Conservation (phyloP, 106 monocot species). For the Allium cepa region DNA sequence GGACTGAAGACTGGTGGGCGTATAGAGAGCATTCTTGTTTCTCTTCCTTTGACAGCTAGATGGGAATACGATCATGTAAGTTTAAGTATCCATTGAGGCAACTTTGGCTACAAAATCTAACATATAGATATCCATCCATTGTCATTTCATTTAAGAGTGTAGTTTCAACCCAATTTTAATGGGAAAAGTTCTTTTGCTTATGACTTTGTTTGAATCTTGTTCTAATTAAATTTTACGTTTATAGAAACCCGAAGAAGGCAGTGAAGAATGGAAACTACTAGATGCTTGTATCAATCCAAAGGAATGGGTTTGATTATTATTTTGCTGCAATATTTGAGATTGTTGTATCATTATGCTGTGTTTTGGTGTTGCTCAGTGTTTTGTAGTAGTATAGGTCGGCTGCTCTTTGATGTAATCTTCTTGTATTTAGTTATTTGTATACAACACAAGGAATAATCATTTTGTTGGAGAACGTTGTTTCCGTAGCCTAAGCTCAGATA, state of each 20-base stretch:
- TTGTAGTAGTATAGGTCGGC: too few species aligned
- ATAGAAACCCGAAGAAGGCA: constrained; percentile 68
- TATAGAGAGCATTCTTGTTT: constrained; percentile 98
- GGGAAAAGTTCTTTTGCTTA: background rate
- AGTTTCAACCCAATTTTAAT: too few species aligned
- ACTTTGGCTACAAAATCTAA: too few species aligned
- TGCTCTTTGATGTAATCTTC: too few species aligned
- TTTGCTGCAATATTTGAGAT: too few species aligned
- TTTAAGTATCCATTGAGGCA: background rate
- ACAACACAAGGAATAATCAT: too few species aligned
- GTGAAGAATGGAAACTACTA: constrained; percentile 83
- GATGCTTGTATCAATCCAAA: constrained; percentile 87
- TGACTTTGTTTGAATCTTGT: background rate
- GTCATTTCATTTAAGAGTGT: background rate
- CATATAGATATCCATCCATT: background rate
- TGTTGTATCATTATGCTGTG: too few species aligned
- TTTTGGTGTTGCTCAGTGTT: too few species aligned
- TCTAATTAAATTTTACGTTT: background rate
- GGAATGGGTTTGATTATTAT: constrained; percentile 51
- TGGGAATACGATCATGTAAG: constrained; percentile 99
- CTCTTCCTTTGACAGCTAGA: constrained; percentile 88
- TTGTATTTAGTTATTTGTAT: too few species aligned
- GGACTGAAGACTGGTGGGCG: constrained; percentile 96
- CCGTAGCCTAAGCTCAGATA: too few species aligned
- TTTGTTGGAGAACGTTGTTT: too few species aligned